These are phyloP conservation scores for Annulohypoxylon nitens DNA, from an alignment of 495 filamentous ascomycete species.

Conservation along the genomic window DNA sequence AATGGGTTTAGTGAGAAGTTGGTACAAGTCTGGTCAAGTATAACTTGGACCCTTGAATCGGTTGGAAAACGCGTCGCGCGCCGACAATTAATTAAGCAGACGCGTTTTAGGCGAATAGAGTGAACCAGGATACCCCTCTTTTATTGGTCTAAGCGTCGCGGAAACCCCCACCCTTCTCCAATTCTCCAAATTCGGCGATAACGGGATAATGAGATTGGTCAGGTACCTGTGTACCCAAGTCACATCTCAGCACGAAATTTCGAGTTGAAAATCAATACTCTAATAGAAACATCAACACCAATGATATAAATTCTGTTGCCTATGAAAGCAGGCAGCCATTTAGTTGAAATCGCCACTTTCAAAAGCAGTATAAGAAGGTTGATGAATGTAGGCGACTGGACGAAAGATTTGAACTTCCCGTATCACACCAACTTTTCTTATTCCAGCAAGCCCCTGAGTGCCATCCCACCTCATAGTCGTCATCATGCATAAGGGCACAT, in stretches of 20 bases:
- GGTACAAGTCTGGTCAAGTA: constrained; percentile 12
- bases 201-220: constrained; percentile 22
- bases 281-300: constrained; percentile 24
- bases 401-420: not conserved
- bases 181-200: constrained; percentile 36
- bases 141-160: constrained; percentile 4
- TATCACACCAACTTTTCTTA: constrained; percentile 2
- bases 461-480: not conserved
- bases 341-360: not conserved
- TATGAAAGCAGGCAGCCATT: constrained; percentile 27
- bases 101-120: constrained; percentile 15
- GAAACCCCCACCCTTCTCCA: constrained; percentile 32
- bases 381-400: not conserved
- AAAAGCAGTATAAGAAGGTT: constrained; percentile 2
- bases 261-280: constrained; percentile 11
- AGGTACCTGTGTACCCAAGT: not conserved
- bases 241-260: not conserved
- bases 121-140: constrained; percentile 37
- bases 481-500: constrained; percentile 47
- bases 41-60: constrained; percentile 5
- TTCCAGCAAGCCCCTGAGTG: constrained; percentile 26
- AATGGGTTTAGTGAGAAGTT: constrained; percentile 7
- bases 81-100: constrained; percentile 31
- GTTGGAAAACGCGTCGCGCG: constrained; percentile 43
- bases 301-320: constrained; percentile 36